Evolutionary conservation across 805 yeast genomes (phyloP).

Genomic region (Clavispora phyllophila): DNA sequence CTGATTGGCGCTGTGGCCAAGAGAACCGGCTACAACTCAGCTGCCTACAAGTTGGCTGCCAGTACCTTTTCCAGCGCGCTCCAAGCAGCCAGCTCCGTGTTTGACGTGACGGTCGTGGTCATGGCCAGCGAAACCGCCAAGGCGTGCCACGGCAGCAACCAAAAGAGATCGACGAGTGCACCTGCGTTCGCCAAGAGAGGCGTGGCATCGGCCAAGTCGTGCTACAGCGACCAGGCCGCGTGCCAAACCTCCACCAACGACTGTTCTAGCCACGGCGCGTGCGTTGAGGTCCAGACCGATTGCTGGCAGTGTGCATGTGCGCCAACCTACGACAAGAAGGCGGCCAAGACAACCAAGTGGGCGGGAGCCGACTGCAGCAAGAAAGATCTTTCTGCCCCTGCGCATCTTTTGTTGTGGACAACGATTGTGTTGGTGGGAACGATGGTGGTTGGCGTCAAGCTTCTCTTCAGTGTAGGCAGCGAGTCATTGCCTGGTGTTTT

Average conservation of each 20-base stretch:
- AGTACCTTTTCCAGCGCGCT: slow-evolving; percentile 23
- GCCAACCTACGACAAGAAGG: slow-evolving; percentile 36
- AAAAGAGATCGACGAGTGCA: slow-evolving; percentile 15
- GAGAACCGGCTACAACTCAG: slow-evolving; percentile 35
- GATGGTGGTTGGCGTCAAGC: slow-evolving; percentile 48
- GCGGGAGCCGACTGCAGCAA: slow-evolving; percentile 59
- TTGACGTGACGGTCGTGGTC: slow-evolving; percentile 19
- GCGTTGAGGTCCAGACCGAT: slow-evolving; percentile 31
- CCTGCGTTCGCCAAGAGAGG: slow-evolving; percentile 13
- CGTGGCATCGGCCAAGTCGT: slow-evolving; percentile 17
- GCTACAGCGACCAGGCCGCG: slow-evolving; percentile 41
- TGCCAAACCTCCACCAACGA: slow-evolving; percentile 44
- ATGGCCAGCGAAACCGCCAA: slow-evolving; percentile 11
- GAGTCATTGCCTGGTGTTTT: slow-evolving; percentile 68
- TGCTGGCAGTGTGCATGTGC: slow-evolving; percentile 52
- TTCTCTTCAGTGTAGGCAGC: slow-evolving; percentile 49
- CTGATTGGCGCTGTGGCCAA: slow-evolving; percentile 4
- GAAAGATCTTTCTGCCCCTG: slow-evolving; percentile 60
- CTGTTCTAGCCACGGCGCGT: slow-evolving; percentile 52
- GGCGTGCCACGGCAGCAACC: slow-evolving; percentile 13
- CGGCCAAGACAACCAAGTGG: slow-evolving; percentile 48
- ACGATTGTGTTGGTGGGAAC: slow-evolving; percentile 42
- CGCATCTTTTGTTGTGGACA: slow-evolving; percentile 69
- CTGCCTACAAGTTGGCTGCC: slow-evolving; percentile 37
- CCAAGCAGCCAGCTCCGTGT: slow-evolving; percentile 10